Evolutionary conservation across 1,139 yeast genomes (phyloP), one percentile per base, ranked within the genome.

Genomic region (Debaryomycetaceae sp.): DNA sequence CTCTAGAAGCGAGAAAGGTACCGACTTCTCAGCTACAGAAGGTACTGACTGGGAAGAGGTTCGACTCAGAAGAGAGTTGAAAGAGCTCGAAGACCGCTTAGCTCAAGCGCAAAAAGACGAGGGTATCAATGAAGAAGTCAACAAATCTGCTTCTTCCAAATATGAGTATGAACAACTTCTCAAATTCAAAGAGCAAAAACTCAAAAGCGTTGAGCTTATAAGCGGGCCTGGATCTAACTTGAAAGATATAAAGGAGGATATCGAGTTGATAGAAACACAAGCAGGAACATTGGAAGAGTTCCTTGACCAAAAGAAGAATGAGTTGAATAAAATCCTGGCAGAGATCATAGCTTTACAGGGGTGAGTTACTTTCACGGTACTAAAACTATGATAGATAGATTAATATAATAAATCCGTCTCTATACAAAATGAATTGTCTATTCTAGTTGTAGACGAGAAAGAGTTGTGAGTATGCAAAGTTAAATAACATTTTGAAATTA

Each of bases 11-110:
- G 78, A 83, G 4, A 69, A 72, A 43, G 95, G 93, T 3, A 86
- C 95, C 0, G 95, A 87, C 60, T 83, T 83, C 57, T 76, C 85
- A 1, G 76, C 84, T 0, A 83, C 88, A 11, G 83, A 83, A 57
- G 90, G 85, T 37, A 81, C 87, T 6, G 93, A 74, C 54, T 81
- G 97, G 96, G 97, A 90, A 63, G 89, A 85, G 57, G 95, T 87
- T 31, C 76, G 95, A 53, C 75, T 90, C 52, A 83, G 84, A 67
- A 79, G 95, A 54, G 93, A 89, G 60, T 72, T 91, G 49, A 76
- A 81, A 5, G 88, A 88, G 52, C 66, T 89, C 46, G 96, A 89
- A 53, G 68, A 71, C 6, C 76, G 83, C 50, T 76, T 89, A 46
- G 68, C 69, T 5, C 75, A 76, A 49, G 84, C 87, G 1, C 84